Evolutionary conservation across 2,329 filamentous ascomycete species (phyloP).

Genomic region (Aspergillaceae sp.): DNA sequence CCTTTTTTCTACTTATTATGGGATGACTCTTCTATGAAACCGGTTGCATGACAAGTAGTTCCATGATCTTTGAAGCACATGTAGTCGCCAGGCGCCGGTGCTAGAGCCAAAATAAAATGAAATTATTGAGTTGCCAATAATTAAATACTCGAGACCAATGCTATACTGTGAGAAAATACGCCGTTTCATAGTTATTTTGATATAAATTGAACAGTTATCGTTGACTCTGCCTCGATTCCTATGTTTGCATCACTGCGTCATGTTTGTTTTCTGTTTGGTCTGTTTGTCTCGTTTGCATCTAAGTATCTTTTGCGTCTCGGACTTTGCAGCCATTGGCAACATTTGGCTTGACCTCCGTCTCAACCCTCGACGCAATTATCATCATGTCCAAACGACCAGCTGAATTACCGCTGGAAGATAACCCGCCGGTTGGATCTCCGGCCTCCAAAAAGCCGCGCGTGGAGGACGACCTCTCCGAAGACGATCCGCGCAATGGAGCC

Average conservation of each 20-base stretch:
- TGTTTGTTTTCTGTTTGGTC: neutral
- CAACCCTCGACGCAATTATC: constrained; percentile 7
- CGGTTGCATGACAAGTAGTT: constrained; percentile 16
- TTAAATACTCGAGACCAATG: no score
- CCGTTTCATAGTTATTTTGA: no score
- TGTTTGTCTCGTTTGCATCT: constrained; percentile 14
- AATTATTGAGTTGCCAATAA: no score
- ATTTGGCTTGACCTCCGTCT: constrained; percentile 8
- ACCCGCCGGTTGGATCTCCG: constrained; percentile 29
- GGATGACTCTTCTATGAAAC: constrained; percentile 16
- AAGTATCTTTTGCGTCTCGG: constrained; percentile 7
- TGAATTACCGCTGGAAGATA: constrained; percentile 34
- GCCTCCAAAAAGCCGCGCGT: constrained; percentile 38
- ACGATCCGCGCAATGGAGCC: constrained; percentile 16
- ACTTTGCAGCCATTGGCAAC: constrained; percentile 11
- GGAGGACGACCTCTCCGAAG: constrained; percentile 25
- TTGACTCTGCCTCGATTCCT: neutral
- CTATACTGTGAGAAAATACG: no score
- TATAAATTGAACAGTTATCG: no score
- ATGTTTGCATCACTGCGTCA: neutral
- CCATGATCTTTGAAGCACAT: constrained; percentile 10
- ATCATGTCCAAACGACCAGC: constrained; percentile 42
- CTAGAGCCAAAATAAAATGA: constrained; percentile 12
- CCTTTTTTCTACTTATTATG: constrained; percentile 12
- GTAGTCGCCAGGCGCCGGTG: constrained; percentile 5